Evolutionary conservation across 2,329 filamentous ascomycete genomes (phyloP).

Genomic region (Botrytis byssoidea): DNA sequence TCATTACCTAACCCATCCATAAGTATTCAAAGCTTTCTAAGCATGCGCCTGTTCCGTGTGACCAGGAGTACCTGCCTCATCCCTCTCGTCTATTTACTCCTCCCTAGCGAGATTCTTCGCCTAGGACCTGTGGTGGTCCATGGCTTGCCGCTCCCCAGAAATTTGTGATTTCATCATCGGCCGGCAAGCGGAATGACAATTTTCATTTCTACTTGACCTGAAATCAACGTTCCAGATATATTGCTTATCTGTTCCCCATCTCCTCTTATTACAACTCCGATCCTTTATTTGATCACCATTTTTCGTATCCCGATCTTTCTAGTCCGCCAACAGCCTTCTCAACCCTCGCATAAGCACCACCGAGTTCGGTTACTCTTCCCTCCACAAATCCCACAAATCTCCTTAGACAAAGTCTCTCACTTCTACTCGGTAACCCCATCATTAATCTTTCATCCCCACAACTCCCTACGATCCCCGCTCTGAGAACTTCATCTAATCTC

Average conservation of each 20-base stretch:
- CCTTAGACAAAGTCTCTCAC: conserved; percentile 17
- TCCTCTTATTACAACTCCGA: neutral
- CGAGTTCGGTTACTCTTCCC: conserved; percentile 15
- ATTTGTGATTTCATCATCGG: neutral
- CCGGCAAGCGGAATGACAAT: neutral
- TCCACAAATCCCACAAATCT: conserved; percentile 20
- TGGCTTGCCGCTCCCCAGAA: neutral
- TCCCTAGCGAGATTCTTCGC: neutral
- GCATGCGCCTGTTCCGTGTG: conserved; percentile 12
- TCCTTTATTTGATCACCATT: neutral
- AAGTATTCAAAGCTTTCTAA: conserved; percentile 1
- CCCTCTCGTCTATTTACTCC: neutral
- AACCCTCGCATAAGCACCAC: conserved; percentile 11
- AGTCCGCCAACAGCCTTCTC: conserved; percentile 13
- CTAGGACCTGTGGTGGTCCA: neutral
- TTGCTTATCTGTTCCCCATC: too few relatives aligned
- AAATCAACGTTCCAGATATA: neutral
- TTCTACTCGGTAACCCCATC: conserved; percentile 17
- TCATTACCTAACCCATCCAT: conserved; percentile 11
- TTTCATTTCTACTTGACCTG: neutral
- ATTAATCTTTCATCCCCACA: conserved; percentile 18
- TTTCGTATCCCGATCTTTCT: conserved; percentile 12
- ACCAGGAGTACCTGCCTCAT: conserved; percentile 11
- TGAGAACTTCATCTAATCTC: conserved; percentile 15
- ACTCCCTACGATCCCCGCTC: conserved; percentile 14